Conservation (phyloP, 345 rosid genomes). For the Brassica nigra region DNA sequence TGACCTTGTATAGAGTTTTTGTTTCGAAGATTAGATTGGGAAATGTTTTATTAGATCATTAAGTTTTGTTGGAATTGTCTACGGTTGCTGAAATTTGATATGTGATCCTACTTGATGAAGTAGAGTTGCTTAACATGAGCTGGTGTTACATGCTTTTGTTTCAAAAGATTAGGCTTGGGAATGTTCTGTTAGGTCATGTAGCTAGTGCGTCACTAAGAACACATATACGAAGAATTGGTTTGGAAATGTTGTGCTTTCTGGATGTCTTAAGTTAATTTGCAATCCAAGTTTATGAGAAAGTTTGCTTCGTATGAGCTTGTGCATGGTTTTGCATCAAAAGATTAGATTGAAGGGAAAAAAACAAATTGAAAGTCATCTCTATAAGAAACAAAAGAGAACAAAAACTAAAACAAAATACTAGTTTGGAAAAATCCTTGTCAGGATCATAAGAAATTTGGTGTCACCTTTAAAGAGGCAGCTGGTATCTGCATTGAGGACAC, state of each 20-base stretch:
- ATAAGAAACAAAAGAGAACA: not conserved
- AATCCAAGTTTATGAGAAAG: not conserved
- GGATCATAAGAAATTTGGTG: not conserved
- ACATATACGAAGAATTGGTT: not conserved
- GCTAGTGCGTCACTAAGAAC: not conserved
- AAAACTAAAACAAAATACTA: not conserved
- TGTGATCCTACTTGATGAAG: not conserved
- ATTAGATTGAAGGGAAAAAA: not conserved
- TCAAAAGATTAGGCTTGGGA: not conserved
- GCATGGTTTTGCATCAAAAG: not conserved
- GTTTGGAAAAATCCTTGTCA: not conserved
- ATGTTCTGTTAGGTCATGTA: not conserved
- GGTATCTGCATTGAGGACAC: slow-evolving; percentile 32
- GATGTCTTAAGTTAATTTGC: not conserved
- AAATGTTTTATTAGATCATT: not conserved
- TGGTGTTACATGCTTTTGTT: not conserved
- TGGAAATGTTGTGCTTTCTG: not conserved
- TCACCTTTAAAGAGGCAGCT: not conserved
- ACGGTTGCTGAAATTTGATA: not conserved
- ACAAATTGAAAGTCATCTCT: not conserved
- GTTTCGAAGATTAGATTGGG: not conserved
- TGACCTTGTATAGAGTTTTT: slow-evolving; percentile 10
- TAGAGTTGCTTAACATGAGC: not conserved
- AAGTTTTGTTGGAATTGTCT: not conserved
- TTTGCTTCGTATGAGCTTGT: not conserved